Evolutionary conservation across 2,329 filamentous ascomycete species (phyloP), one percentile per base, ranked within the genome.

Genomic region (Ophiostoma quercus): DNA sequence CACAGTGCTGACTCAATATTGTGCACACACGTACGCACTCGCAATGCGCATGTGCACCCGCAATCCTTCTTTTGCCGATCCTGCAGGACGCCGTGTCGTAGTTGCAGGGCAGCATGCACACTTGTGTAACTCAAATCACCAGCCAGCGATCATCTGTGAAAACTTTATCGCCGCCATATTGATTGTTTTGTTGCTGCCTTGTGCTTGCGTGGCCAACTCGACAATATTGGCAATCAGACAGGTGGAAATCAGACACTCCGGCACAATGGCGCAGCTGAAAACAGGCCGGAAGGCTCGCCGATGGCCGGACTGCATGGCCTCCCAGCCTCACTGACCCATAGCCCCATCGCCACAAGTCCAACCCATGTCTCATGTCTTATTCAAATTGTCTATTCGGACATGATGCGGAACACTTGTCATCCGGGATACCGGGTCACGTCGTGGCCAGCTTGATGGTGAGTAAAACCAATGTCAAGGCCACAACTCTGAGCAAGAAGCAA

Each of bases 21-120:
- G 60, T 63, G 32, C 29, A 63, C 32, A 19, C 29, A 19, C 29
- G 14, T 62, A 32, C 32, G n/a, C 32, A 63, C 60, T 41, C 19
- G 34, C 39, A 39, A 39, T 65, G 19, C 57, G 60, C 60, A 25
- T 37, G 34, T 65, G 66, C n/a, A 54, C 51, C 22, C 41, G 43
- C 41, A 60, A 66, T 62, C 32, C 41, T 32, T 65, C 51, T 37
- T 60, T 54, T 68, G 67, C 69, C 69, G 69, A 70, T 70, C 47
- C 67, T 70, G 69, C 69, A 68, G 67, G 60, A 67, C 60, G 60
- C 67, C 62, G 62, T 32, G 69, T 70, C 54, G 67, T 54, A 70
- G 67, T 66, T 60, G 67, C 67, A 68, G 67, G 43, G 8, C 47
- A 12, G 34, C 37, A 29, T 43, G n/a, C 60, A 43, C 39, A 57